Evolutionary conservation across 31 red algal genomes (phyloP).

Genomic region (Odonthalia washingtoniensis): DNA sequence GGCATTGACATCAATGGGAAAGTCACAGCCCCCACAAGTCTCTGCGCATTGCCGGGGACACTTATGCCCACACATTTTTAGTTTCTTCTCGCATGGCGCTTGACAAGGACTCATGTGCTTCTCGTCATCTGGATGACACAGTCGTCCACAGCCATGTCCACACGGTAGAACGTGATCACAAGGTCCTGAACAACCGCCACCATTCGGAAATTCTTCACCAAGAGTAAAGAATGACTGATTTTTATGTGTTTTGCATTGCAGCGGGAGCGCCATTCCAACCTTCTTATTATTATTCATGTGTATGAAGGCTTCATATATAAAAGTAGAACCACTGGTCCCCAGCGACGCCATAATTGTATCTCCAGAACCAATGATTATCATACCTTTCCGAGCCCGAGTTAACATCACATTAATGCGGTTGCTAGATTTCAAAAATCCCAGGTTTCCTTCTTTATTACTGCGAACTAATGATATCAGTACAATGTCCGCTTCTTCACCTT

Average conservation of each 20-base stretch:
- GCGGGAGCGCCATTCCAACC: conserved; percentile 18
- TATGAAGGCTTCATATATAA: conserved; percentile 10
- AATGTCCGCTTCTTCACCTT: conserved; percentile 78
- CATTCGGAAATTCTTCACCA: background rate
- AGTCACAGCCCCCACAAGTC: conserved; percentile 13
- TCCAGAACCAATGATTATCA: conserved; percentile 64
- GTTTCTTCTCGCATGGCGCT: conserved; percentile 9
- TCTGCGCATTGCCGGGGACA: conserved; percentile 26
- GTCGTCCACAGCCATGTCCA: conserved; percentile 25
- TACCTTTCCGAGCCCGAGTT: conserved; percentile 62
- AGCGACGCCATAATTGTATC: conserved; percentile 25
- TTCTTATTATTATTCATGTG: background rate
- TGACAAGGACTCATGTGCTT: background rate
- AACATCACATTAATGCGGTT: conserved; percentile 79
- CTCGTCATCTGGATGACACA: conserved; percentile 36
- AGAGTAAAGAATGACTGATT: background rate
- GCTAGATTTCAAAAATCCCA: conserved; percentile 58
- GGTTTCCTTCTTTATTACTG: conserved; percentile 41
- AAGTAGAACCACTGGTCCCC: background rate
- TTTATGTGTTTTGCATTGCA: conserved; percentile 33
- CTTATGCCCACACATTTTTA: conserved; percentile 10
- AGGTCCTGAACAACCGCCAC: background rate
- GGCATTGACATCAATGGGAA: background rate
- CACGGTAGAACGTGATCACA: conserved; percentile 14
- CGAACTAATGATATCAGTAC: conserved; percentile 72